These are phyloP conservation scores for Porodaedalea pini DNA, from an alignment of 1,284 basidiomycete genomes.

Conservation along the genomic window DNA sequence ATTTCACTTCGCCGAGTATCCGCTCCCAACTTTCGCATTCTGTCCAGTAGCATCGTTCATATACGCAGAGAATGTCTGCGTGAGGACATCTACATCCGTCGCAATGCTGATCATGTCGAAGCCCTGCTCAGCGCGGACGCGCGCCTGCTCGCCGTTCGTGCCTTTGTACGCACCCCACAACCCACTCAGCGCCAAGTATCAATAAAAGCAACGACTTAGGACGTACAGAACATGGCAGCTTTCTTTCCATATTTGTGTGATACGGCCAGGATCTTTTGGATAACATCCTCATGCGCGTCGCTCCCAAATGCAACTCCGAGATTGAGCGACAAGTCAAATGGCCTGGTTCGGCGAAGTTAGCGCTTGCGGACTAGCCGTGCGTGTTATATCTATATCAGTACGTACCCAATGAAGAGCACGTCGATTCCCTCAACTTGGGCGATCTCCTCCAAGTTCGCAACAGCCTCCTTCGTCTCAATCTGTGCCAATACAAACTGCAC, in stretches of 20 bases:
- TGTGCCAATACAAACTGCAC: conserved; percentile 28
- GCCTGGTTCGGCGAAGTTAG: too few relatives aligned
- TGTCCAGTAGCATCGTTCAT: conserved; percentile 13
- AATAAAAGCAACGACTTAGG: not conserved
- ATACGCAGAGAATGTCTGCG: conserved; percentile 26
- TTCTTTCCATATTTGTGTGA: conserved; percentile 28
- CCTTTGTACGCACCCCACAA: conserved; percentile 20
- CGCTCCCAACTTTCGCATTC: conserved; percentile 3
- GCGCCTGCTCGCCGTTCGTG: conserved; percentile 31
- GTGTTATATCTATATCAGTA: not conserved
- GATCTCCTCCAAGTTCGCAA: conserved; percentile 20
- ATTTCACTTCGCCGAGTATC: conserved; percentile 16
- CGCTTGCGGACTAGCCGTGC: not conserved
- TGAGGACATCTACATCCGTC: conserved; percentile 32
- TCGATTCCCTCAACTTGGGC: conserved; percentile 26
- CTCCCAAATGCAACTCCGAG: conserved; percentile 31
- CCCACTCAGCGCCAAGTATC: not conserved
- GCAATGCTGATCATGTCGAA: conserved; percentile 36
- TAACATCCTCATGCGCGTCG: conserved; percentile 30
- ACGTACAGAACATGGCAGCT: conserved; percentile 32
- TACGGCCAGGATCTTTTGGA: conserved; percentile 31
- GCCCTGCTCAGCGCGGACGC: conserved; percentile 30
- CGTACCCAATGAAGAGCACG: conserved; percentile 23
- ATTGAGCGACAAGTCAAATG: conserved; percentile 31
- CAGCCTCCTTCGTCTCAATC: conserved; percentile 27